These are phyloP conservation scores for Colletotrichum spinosum DNA, from an alignment of 2,329 filamentous ascomycete genomes.

Conservation along the genomic window DNA sequence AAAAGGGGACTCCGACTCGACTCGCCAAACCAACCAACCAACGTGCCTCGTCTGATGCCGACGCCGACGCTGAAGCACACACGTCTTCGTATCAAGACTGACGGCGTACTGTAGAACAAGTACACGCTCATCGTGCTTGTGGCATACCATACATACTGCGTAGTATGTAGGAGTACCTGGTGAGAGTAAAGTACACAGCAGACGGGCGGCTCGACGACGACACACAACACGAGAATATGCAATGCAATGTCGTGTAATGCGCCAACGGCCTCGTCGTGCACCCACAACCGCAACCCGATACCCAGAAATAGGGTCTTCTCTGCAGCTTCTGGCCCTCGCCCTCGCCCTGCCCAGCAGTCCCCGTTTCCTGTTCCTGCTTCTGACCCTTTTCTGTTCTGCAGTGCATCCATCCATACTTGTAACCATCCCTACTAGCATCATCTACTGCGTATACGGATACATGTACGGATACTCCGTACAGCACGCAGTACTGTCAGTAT, in stretches of 20 bases:
- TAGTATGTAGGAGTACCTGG: background rate
- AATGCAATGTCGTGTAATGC: constrained; percentile 22
- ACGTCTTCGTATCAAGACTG: no score
- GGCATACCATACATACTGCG: background rate
- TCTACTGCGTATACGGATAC: no score
- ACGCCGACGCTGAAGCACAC: no score
- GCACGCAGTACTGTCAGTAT: no score
- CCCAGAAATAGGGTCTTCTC: constrained; percentile 21
- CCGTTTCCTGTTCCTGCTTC: background rate
- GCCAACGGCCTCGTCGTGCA: constrained; percentile 16
- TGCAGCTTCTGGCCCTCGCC: constrained; percentile 12
- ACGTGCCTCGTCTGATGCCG: background rate
- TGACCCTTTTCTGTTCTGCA: no score
- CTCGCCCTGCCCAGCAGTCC: background rate
- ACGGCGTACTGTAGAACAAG: no score
- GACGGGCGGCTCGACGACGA: background rate
- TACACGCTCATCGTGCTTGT: background rate
- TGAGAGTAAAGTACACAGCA: background rate
- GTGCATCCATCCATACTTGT: no score
- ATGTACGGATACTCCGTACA: no score
- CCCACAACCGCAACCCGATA: constrained; percentile 1
- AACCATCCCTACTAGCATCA: no score
- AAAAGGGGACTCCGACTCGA: constrained; percentile 9
- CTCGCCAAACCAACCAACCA: constrained; percentile 20
- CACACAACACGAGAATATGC: constrained; percentile 31